Conservation (phyloP, 192 early-diverging fungal genomes). For the Chytriomyces sp. region DNA sequence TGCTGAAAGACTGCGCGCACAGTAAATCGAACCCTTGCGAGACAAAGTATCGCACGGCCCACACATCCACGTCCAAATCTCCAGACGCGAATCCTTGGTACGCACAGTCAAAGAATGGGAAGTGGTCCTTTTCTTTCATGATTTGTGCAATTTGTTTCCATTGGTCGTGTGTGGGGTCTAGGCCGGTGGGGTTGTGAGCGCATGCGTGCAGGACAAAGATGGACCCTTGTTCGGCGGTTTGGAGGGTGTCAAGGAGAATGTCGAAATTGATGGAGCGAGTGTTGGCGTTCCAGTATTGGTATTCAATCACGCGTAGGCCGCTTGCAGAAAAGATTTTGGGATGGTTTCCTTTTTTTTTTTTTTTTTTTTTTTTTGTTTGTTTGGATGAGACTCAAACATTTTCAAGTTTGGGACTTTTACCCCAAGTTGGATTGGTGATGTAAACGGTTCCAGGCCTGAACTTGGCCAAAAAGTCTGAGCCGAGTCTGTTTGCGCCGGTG, state of each 20-base stretch:
- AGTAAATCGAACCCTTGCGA: slow-evolving; percentile 88
- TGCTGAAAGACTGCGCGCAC: slow-evolving; percentile 91
- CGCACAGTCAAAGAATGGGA: slow-evolving; percentile 98
- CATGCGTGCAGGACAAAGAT: slow-evolving; percentile 94
- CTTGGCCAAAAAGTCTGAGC: slow-evolving; percentile 78
- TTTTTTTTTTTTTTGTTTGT: too few species aligned
- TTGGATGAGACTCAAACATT: too few species aligned
- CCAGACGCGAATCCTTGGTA: slow-evolving; percentile 92
- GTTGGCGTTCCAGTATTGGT: slow-evolving; percentile 87
- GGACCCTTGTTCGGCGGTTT: slow-evolving; percentile 76
- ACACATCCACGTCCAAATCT: slow-evolving; percentile 86
- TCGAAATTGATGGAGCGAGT: slow-evolving; percentile 82
- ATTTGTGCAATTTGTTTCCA: slow-evolving; percentile 91
- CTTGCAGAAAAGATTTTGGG: slow-evolving; percentile 83
- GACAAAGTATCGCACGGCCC: slow-evolving; percentile 92
- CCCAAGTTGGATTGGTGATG: slow-evolving; percentile 96
- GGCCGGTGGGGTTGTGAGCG: slow-evolving; percentile 99
- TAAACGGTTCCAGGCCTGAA: slow-evolving; percentile 71
- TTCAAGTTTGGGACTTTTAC: slow-evolving; percentile 44
- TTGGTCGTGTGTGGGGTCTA: slow-evolving; percentile 94
- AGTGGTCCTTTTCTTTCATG: slow-evolving; percentile 74
- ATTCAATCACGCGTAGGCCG: slow-evolving; percentile 80
- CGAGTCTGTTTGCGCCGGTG: slow-evolving; percentile 87
- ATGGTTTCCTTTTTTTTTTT: slow-evolving; percentile 69
- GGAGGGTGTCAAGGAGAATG: slow-evolving; percentile 72